phyloP scores from a whole-genome alignment of 768 basidiomycete species.

The Hydnum rufescens region DNA sequence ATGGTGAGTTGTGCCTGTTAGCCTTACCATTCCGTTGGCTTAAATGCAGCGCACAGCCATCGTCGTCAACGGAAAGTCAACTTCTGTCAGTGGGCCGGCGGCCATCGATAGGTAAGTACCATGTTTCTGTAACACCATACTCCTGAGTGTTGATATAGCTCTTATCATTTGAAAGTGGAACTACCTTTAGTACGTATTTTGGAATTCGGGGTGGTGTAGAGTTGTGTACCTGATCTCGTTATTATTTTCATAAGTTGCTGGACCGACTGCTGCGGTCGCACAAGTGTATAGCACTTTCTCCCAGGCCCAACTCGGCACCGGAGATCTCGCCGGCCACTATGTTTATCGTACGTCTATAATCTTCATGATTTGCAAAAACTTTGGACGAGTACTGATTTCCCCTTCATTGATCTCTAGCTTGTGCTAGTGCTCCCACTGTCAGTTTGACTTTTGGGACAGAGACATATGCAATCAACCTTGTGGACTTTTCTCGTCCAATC shows the following conservation, averaged over 20 bases:
- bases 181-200: neutral
- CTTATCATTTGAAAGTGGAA: neutral
- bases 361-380: neutral
- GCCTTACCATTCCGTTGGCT: too few relatives aligned
- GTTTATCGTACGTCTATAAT: conserved; percentile 7
- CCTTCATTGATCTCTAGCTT: conserved; percentile 6
- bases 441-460: conserved; percentile 7
- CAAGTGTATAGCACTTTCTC: conserved; percentile 5
- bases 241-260: conserved; percentile 9
- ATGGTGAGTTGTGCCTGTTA: too few relatives aligned
- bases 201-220: too few relatives aligned
- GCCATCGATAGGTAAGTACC: neutral
- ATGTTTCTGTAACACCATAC: neutral
- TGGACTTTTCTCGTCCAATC: conserved; percentile 5
- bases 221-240: neutral
- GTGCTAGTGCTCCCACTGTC: conserved; percentile 3
- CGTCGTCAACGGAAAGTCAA: neutral
- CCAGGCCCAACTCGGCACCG: conserved; percentile 1
- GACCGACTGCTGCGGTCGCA: conserved; percentile 6
- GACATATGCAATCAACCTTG: conserved; percentile 6
- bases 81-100: neutral
- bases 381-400: too few relatives aligned
- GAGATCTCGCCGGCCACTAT: conserved; percentile 7
- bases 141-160: too few relatives aligned
- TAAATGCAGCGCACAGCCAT: too few relatives aligned